Base-by-base conservation (phyloP, 768 basidiomycete genomes). In the Suillus hirtellus region DNA sequence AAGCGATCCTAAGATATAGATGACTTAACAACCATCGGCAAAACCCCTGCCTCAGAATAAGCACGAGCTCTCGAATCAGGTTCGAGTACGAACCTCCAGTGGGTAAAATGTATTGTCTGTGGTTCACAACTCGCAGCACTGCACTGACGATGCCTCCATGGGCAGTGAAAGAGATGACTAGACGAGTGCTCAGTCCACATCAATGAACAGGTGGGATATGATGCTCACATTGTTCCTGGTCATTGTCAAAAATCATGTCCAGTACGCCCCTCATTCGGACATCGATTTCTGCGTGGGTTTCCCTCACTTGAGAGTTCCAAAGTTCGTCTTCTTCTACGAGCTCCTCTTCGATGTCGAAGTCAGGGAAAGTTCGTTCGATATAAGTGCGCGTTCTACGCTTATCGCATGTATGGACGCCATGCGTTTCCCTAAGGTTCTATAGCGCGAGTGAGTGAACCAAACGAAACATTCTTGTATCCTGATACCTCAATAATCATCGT, bases 321-420 rank as follows among this genome's bases (percentile, higher is more conserved):
- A 87, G 71, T 19, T 79, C 75, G 68, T 93, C 91, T 17, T 85
- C 77, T 69, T 92, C 90, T 0, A 80, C 73, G 60, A 93, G 84
- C 0, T 80, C 82, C 1, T 72, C 69, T 67, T 92, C 89, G 52
- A 90, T 81, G 9, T 59, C 65, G 69, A 87, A 87, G 5, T 74
- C 71, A 0, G 87, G 85, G 69, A 75, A 90, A 7, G 78, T 67
- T 0, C 63, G 62, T 0, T 72, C 67, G 64, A 92, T 86, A 60
- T 83, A 79, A 0, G 82, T 78, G 38, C 75, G 77, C 2, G 80
- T 77, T 21, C 79, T 77, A 15, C 90, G 83, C 65, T 83, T 81
- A 72, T 93, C 90, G 68, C 89, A 91, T 0, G 89, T 90, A 63
- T 91, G 89, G 1, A 84, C 80, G 0, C 89, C 85, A 63, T 84